Percentiles rank a stretch among this genome's conserved stretches.
Evolutionary conservation across 1,284 basidiomycete species (phyloP).

Genomic region (Meira miltonrushii): DNA sequence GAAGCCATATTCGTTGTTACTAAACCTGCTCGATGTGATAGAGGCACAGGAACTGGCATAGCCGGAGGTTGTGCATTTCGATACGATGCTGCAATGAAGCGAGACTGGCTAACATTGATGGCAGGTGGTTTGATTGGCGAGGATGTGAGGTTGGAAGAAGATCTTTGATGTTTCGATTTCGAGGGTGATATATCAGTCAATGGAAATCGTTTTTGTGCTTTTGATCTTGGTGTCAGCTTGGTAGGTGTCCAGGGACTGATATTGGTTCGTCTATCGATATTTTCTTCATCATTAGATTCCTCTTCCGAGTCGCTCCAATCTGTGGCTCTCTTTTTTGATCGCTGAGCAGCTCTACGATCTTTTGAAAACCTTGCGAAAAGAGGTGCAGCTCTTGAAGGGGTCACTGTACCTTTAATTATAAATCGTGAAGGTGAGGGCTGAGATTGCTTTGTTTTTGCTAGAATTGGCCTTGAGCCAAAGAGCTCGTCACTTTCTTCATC

Average conservation of each 20-base stretch:
- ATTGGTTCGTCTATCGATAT: neutral
- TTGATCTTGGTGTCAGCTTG: too few relatives aligned
- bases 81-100: too few relatives aligned
- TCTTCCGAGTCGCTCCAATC: neutral
- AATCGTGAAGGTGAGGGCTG: neutral
- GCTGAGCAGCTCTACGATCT: neutral
- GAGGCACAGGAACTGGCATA: neutral
- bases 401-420: conserved; percentile 34
- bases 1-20: neutral
- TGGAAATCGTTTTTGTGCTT: too few relatives aligned
- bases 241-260: too few relatives aligned
- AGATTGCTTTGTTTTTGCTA: too few relatives aligned
- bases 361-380: conserved; percentile 9
- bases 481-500: too few relatives aligned
- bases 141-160: too few relatives aligned
- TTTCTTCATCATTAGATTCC: neutral
- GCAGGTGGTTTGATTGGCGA: too few relatives aligned
- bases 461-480: too few relatives aligned
- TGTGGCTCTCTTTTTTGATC: neutral
- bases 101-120: too few relatives aligned
- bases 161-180: too few relatives aligned
- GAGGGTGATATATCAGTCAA: too few relatives aligned
- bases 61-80: neutral
- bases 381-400: conserved; percentile 28
- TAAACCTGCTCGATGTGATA: neutral